A percentile compares a stretch with the other conserved stretches of the same genome.
These are phyloP conservation scores for Metschnikowia shivogae DNA, from an alignment of 805 yeast genomes.

Conservation along the genomic window DNA sequence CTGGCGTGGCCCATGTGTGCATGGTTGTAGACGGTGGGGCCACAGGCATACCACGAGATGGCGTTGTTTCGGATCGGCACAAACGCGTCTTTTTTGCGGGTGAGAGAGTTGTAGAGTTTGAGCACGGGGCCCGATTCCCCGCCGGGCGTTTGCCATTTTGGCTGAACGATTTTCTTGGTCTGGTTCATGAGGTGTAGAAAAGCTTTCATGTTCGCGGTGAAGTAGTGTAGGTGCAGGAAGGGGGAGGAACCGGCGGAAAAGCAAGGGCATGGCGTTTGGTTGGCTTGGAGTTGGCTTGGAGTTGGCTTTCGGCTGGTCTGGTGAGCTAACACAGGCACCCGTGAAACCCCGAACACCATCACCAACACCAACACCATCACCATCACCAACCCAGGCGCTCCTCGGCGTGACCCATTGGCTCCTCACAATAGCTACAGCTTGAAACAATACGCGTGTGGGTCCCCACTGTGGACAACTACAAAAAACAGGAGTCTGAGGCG, in stretches of 20 bases:
- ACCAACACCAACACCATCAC: no score
- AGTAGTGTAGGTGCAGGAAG: no score
- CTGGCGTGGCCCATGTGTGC: conserved; percentile 99
- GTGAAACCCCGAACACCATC: no score
- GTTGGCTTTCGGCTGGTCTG: no score
- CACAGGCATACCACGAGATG: conserved; percentile 95
- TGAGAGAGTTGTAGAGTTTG: conserved; percentile 76
- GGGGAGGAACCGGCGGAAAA: no score
- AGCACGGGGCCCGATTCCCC: conserved; percentile 30
- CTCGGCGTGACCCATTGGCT: no score
- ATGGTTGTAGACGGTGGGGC: conserved; percentile 96
- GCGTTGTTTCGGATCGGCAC: conserved; percentile 60
- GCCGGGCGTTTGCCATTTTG: conserved; percentile 30
- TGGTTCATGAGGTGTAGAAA: conserved; percentile 17
- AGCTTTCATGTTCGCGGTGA: conserved; percentile 4
- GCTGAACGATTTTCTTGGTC: conserved; percentile 34
- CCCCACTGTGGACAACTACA: not conserved
- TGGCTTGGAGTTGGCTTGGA: no score
- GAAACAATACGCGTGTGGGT: no score
- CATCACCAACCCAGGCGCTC: no score
- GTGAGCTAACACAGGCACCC: no score
- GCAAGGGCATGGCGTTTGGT: no score
- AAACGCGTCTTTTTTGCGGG: conserved; percentile 75
- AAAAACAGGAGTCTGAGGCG: not conserved
- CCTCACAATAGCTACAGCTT: no score